Evolutionary conservation across 2,329 filamentous ascomycete genomes (phyloP).

Genomic region (Alternaria triticina): DNA sequence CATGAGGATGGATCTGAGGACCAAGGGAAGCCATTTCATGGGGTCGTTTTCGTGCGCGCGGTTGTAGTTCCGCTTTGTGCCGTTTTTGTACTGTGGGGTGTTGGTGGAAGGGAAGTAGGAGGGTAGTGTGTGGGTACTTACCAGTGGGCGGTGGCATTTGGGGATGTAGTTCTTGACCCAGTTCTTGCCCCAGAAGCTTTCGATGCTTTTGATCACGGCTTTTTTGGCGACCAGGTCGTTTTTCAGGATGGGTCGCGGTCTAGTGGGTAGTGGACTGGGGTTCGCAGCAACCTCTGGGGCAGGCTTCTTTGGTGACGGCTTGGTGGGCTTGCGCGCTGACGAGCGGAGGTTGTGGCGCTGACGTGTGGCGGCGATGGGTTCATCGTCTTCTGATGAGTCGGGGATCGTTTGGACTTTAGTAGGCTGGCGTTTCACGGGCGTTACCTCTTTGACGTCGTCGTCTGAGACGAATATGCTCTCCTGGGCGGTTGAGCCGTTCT

Average conservation of each 20-base stretch:
- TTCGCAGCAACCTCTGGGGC: constrained; percentile 16
- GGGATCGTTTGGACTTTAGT: neutral
- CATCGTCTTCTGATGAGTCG: neutral
- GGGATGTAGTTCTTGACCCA: constrained; percentile 40
- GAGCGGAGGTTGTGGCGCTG: neutral
- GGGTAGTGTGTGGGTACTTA: constrained; percentile 14
- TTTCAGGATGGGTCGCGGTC: constrained; percentile 29
- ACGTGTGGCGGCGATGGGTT: neutral
- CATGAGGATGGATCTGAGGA: constrained; percentile 36
- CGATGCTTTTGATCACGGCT: constrained; percentile 33
- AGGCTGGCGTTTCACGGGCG: neutral
- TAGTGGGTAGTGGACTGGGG: constrained; percentile 20
- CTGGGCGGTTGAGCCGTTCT: neutral
- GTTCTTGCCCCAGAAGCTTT: constrained; percentile 34
- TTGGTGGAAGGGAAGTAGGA: neutral
- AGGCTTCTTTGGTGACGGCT: neutral
- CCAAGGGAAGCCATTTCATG: constrained; percentile 36
- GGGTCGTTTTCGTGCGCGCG: constrained; percentile 35
- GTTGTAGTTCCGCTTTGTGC: constrained; percentile 21
- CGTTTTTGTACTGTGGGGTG: constrained; percentile 5
- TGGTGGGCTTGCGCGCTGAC: neutral
- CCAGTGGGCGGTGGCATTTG: constrained; percentile 35
- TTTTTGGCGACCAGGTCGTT: constrained; percentile 35
- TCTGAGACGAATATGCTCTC: neutral
- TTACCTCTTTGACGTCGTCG: neutral